Base-by-base conservation (phyloP, 495 filamentous ascomycete species). In the Bacidia rubella region DNA sequence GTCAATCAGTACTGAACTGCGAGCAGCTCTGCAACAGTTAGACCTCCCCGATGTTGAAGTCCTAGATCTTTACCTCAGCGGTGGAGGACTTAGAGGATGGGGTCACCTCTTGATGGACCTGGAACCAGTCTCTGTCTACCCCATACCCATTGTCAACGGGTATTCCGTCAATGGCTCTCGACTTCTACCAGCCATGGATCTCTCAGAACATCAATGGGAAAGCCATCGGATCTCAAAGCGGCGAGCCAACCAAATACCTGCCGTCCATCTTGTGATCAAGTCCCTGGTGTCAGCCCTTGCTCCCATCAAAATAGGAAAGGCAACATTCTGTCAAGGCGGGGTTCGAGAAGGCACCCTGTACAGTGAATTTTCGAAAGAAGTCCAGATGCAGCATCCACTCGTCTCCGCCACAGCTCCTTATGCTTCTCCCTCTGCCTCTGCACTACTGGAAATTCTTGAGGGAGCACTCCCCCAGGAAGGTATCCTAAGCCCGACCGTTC, bases 1-100 rank as follows among this genome's bases (percentile, higher is more conserved):
- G 10, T 79, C 84, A 51, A 75, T 95, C 52, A 65, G 73, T 11
- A 53, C 53, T 11, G 73, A 73, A 21, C 78, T 95, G 60, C 68
- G 67, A 47, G 58, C 69, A n/a, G 82, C 87, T 3, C 83, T 85
- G 49, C 9, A 54, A 4, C 65, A 71, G 3, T 64, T 82, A 12
- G 66, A 73, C 2, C 67, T 93, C 12, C 77, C 85, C 2, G 52
- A 70, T 1, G 54, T 64, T 5, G 71, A 69, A 0, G 84, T 85
- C 3, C 76, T 88, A 51, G 77, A 81, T 11, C 71, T 96, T 1
- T 90, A 90, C 63, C 77, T 96, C 44, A 93, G 85, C 48, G 90
- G 90, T 9, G 90, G 90, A 11, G 90, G 90, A 0, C 95, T 95
- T 63, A 74, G 90, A 15, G 90, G 90, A 24, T 95, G 92, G 69